Percentiles rank a stretch among this genome's conserved stretches.
These are phyloP conservation scores for Cryptococcus jaspeensis DNA, from an alignment of 1,284 basidiomycete species.

Conservation along the genomic window DNA sequence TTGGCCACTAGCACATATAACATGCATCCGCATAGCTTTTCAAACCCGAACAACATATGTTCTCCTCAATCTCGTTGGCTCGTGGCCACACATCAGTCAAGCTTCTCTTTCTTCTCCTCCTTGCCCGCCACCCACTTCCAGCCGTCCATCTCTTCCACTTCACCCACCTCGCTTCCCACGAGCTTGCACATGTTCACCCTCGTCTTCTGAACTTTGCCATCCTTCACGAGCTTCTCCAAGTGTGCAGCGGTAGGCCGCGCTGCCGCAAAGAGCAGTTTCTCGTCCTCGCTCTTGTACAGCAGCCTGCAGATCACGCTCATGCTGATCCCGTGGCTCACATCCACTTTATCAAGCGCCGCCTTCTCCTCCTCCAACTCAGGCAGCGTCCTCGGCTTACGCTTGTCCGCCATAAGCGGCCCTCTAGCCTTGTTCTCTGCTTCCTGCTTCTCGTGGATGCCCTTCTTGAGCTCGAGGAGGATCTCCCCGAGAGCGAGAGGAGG, in stretches of 20 bases:
- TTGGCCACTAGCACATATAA: no score
- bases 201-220: slow-evolving; percentile 58
- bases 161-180: slow-evolving; percentile 12
- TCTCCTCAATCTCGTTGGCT: background rate
- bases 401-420: slow-evolving; percentile 16
- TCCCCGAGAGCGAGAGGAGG: background rate
- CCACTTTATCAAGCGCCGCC: slow-evolving; percentile 1
- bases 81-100: background rate
- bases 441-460: slow-evolving; percentile 6
- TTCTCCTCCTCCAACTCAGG: slow-evolving; percentile 18
- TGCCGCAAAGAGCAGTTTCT: slow-evolving; percentile 35
- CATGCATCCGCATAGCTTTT: background rate
- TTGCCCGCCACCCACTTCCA: slow-evolving; percentile 24
- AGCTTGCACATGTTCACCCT: slow-evolving; percentile 23
- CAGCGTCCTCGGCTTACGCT: slow-evolving; percentile 5
- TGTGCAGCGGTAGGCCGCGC: slow-evolving; percentile 28
- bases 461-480: slow-evolving; percentile 10
- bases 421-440: slow-evolving; percentile 16
- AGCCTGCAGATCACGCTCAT: slow-evolving; percentile 31
- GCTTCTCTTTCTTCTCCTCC: background rate
- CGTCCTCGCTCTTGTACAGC: slow-evolving; percentile 39
- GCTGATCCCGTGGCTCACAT: slow-evolving; percentile 5
- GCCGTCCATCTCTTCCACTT: slow-evolving; percentile 21
- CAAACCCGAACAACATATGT: background rate
- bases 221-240: slow-evolving; percentile 54